These are phyloP conservation scores for Eutrema japonicum DNA, from an alignment of 345 rosid species.

Conservation along the genomic window DNA sequence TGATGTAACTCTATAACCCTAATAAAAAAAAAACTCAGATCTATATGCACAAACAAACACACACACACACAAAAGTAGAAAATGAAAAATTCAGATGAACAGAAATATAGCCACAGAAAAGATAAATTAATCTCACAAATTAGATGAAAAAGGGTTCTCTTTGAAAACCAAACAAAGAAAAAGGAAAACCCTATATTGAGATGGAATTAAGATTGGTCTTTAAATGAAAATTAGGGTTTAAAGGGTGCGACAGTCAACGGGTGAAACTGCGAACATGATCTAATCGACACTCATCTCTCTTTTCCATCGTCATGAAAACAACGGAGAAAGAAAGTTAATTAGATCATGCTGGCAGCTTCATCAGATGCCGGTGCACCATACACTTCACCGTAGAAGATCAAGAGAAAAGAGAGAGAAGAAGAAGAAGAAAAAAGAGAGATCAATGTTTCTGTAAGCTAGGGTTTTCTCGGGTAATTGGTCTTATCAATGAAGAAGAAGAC, in stretches of 20 bases:
- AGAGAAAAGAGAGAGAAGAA: not conserved
- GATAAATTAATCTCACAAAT: not conserved
- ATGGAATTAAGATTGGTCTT: slow-evolving; percentile 10
- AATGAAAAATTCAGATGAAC: slow-evolving; percentile 16
- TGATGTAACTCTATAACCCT: not conserved
- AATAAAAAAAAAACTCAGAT: slow-evolving; percentile 3
- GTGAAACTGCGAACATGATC: slow-evolving; percentile 95
- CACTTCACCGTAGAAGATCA: slow-evolving; percentile 16
- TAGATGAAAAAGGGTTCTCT: not conserved
- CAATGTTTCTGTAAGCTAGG: slow-evolving; percentile 10
- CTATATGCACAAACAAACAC: not conserved
- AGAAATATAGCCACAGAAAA: not conserved
- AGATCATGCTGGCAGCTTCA: slow-evolving; percentile 99
- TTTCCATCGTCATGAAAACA: slow-evolving; percentile 14
- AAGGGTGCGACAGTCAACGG: slow-evolving; percentile 66
- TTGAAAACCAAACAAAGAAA: not conserved
- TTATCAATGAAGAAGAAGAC: slow-evolving; percentile 35
- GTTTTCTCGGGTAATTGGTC: slow-evolving; percentile 32
- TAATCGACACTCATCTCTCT: slow-evolving; percentile 54
- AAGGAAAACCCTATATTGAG: slow-evolving; percentile 20
- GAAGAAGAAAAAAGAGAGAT: not conserved
- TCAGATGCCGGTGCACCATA: slow-evolving; percentile 67
- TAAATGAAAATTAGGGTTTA: slow-evolving; percentile 41
- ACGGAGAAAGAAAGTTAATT: slow-evolving; percentile 46
- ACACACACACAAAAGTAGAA: not conserved